Evolutionary conservation across 768 basidiomycete species (phyloP).

Genomic region (Rhizopogon vulgaris): DNA sequence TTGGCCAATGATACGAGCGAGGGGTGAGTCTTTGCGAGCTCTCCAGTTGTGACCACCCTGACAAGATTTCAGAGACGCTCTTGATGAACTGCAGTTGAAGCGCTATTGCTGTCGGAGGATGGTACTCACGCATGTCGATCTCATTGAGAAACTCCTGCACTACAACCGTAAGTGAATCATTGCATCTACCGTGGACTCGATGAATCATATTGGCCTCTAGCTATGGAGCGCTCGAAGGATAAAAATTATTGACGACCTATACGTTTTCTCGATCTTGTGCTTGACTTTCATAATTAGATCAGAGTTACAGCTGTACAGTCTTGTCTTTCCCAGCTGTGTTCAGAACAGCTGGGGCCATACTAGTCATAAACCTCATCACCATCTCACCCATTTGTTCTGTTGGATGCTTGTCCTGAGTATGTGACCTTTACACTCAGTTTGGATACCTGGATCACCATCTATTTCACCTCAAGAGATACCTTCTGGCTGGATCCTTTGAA

Average conservation of each 20-base stretch:
- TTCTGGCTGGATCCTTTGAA: too few relatives aligned
- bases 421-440: too few relatives aligned
- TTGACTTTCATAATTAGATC: not conserved
- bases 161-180: constrained; percentile 73
- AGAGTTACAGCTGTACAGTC: not conserved
- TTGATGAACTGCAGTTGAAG: constrained; percentile 85
- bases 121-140: constrained; percentile 95
- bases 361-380: not conserved
- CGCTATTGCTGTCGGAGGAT: constrained; percentile 95
- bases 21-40: constrained; percentile 46
- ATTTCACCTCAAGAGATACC: too few relatives aligned
- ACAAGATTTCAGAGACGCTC: constrained; percentile 58
- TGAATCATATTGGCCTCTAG: constrained; percentile 8
- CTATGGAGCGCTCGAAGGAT: constrained; percentile 29
- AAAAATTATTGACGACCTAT: constrained; percentile 12
- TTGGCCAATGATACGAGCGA: constrained; percentile 78
- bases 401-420: not conserved
- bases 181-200: constrained; percentile 6
- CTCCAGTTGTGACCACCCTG: not conserved
- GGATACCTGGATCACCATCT: too few relatives aligned
- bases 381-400: not conserved
- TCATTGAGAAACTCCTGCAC: constrained; percentile 94
- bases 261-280: not conserved
- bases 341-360: not conserved
- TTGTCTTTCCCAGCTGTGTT: not conserved